Percentiles rank a stretch among this genome's conserved stretches.
phyloP scores from a whole-genome alignment of 441 rosid species.

The Metrosideros polymorpha region DNA sequence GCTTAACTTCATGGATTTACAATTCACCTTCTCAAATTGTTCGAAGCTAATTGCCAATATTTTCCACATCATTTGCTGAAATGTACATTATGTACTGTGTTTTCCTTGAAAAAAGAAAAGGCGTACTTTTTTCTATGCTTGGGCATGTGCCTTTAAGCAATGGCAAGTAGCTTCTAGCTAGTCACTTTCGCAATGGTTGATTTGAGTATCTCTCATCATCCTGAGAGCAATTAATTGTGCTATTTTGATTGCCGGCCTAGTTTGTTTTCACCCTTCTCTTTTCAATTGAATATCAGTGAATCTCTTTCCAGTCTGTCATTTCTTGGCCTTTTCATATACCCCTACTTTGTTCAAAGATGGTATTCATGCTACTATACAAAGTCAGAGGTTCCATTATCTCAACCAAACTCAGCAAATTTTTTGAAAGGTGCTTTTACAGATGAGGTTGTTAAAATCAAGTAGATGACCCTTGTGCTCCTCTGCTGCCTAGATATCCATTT shows the following conservation, averaged over 20 bases:
- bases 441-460: neutral
- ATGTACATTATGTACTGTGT: neutral
- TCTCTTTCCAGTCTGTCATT: neutral
- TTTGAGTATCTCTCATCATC: neutral
- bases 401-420: neutral
- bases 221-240: neutral
- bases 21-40: neutral
- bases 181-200: neutral
- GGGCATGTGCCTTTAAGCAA: neutral
- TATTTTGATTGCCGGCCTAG: neutral
- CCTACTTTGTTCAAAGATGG: neutral
- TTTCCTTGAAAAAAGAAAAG: neutral
- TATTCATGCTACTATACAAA: neutral
- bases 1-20: neutral
- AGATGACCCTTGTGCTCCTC: neutral
- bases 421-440: neutral
- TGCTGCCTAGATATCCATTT: neutral
- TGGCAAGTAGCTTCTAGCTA: neutral
- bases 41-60: neutral
- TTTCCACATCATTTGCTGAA: neutral
- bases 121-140: neutral
- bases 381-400: neutral
- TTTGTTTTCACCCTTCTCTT: neutral
- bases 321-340: neutral
- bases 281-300: neutral